These are phyloP conservation scores for Hymenoscyphus scutula DNA, from an alignment of 2,329 filamentous ascomycete genomes.

Conservation along the genomic window DNA sequence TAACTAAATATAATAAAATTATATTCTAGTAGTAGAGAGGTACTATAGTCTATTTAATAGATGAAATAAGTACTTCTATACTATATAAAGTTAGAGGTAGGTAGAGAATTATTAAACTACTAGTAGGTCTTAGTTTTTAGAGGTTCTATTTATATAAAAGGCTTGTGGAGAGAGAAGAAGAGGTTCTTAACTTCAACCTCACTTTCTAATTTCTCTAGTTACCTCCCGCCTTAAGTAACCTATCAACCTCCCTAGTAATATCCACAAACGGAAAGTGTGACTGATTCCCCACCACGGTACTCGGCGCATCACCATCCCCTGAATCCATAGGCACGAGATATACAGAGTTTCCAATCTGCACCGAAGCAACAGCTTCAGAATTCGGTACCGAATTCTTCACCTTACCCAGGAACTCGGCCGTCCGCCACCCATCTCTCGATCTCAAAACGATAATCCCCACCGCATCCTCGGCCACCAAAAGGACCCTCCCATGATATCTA, in stretches of 20 bases:
- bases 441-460: slow-evolving; percentile 13
- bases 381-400: not conserved
- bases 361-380: not conserved
- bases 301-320: slow-evolving; percentile 3
- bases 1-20: no score
- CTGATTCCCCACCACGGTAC: slow-evolving; percentile 8
- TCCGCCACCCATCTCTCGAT: slow-evolving; percentile 14
- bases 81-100: no score
- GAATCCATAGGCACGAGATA: slow-evolving; percentile 10
- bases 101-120: no score
- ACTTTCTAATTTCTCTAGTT: no score
- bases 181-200: no score
- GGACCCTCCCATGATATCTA: slow-evolving; percentile 14
- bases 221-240: not conserved
- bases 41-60: no score
- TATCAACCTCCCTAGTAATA: slow-evolving; percentile 16
- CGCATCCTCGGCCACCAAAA: slow-evolving; percentile 11
- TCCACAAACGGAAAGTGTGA: slow-evolving; percentile 14
- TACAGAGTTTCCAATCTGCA: slow-evolving; percentile 10
- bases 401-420: slow-evolving; percentile 15
- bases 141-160: no score
- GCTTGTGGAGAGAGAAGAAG: no score
- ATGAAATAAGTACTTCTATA: no score
- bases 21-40: no score
- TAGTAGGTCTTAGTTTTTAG: no score